Evolutionary conservation across 148 eudicot species (phyloP).

Genomic region (Arbutus unedo): DNA sequence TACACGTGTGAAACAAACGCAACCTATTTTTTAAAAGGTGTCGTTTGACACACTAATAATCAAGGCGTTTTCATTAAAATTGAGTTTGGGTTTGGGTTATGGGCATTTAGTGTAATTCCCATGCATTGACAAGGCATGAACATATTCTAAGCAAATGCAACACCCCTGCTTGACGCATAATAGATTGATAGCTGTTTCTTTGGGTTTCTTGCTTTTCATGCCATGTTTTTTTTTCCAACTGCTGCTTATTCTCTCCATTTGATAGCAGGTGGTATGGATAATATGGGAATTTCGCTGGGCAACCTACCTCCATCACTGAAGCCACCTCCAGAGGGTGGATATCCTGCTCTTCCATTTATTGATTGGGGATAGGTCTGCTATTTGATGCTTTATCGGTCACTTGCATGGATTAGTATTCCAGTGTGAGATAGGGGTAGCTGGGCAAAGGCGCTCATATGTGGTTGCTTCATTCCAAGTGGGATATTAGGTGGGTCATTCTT

Average conservation of each 20-base stretch:
- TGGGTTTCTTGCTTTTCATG: neutral
- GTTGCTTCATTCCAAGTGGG: neutral
- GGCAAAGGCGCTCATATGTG: neutral
- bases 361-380: conserved; percentile 75
- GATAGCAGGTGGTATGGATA: conserved; percentile 47
- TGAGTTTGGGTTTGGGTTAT: neutral
- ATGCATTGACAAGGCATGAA: neutral
- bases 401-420: neutral
- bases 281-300: conserved; percentile 58
- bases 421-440: neutral
- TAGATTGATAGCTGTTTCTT: neutral
- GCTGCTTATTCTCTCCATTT: conserved; percentile 8
- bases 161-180: neutral
- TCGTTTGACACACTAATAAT: neutral
- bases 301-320: conserved; percentile 82
- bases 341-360: conserved; percentile 66
- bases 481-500: neutral
- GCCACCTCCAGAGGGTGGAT: conserved; percentile 91
- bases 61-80: no score
- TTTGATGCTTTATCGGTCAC: neutral
- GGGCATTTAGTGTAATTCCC: neutral
- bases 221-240: neutral
- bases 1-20: neutral
- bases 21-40: neutral
- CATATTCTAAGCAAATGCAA: neutral